Evolutionary conservation across 768 basidiomycete genomes (phyloP).

Genomic region (Amanita thiersii): DNA sequence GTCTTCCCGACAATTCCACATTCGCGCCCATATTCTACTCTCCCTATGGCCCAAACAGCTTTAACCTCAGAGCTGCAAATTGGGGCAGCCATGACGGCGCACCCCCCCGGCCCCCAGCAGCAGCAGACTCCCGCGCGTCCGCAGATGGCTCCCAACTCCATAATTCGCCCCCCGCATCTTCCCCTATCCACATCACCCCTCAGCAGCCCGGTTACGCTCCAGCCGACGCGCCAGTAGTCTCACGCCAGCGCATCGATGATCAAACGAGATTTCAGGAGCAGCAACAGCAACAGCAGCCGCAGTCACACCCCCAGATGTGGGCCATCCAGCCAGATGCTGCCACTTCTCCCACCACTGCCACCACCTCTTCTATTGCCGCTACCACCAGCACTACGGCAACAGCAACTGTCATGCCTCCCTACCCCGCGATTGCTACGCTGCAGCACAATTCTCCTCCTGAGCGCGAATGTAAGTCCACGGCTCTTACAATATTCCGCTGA

Average conservation of each 20-base stretch:
- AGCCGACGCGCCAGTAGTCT: conserved; percentile 7
- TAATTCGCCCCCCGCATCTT: no score
- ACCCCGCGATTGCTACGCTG: conserved; percentile 28
- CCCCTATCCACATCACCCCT: no score
- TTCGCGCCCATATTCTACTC: neutral
- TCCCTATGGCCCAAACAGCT: conserved; percentile 20
- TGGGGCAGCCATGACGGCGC: conserved; percentile 32
- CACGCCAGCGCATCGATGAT: conserved; percentile 4
- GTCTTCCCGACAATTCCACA: neutral
- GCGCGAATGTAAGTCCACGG: conserved; percentile 38
- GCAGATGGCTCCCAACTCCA: no score
- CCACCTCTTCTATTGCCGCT: no score
- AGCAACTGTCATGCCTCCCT: conserved; percentile 31
- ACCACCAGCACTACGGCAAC: no score
- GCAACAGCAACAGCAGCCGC: no score
- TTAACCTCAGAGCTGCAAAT: conserved; percentile 53
- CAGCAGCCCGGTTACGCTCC: no score
- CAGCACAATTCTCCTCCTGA: conserved; percentile 53
- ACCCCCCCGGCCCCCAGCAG: no score
- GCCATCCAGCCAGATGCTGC: conserved; percentile 6
- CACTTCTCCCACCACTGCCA: no score
- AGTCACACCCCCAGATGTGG: conserved; percentile 23
- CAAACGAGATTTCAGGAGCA: conserved; percentile 1
- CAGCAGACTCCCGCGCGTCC: no score
- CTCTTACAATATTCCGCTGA: conserved; percentile 5